A percentile compares a stretch with the other conserved stretches of the same genome.
These are phyloP conservation scores for Sanguinoderma infundibulare DNA, from an alignment of 1,284 basidiomycete genomes.

Conservation along the genomic window DNA sequence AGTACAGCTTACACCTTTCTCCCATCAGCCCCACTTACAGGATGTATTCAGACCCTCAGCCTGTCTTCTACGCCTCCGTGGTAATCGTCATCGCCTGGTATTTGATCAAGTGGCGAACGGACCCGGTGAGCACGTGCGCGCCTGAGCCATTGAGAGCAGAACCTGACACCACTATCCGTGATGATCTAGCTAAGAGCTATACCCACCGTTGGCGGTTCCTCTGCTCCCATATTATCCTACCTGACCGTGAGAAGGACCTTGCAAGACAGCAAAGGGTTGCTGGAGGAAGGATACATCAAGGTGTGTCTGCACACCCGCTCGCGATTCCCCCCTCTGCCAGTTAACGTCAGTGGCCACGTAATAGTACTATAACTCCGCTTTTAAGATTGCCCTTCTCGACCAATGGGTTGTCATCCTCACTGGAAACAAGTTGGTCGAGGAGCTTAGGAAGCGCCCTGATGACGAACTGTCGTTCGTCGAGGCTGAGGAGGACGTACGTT, in stretches of 20 bases:
- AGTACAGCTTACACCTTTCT: background rate
- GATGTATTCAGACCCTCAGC: background rate
- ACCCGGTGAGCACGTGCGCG: background rate
- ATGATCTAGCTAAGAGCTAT: background rate
- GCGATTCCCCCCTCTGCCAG: background rate
- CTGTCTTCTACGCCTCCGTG: background rate
- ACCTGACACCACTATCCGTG: background rate
- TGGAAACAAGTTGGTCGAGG: slow-evolving; percentile 40
- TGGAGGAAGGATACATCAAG: slow-evolving; percentile 36
- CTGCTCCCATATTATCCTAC: slow-evolving; percentile 22
- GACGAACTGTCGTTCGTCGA: slow-evolving; percentile 41
- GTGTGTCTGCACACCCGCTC: slow-evolving; percentile 12
- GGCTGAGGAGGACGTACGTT: slow-evolving; percentile 40
- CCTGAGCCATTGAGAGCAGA: background rate
- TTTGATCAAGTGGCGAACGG: background rate
- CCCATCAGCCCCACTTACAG: background rate
- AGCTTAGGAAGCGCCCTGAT: slow-evolving; percentile 43
- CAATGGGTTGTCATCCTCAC: slow-evolving; percentile 46
- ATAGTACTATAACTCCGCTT: slow-evolving; percentile 40
- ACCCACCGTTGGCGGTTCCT: background rate
- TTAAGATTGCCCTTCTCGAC: slow-evolving; percentile 43
- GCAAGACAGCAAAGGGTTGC: slow-evolving; percentile 23
- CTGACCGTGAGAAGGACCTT: slow-evolving; percentile 24
- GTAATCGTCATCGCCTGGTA: background rate
- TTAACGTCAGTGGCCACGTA: background rate